A percentile compares a stretch with the other conserved stretches of the same genome.
Conservation (phyloP, 306 rosid species). For the Ormosia semicastrata region DNA sequence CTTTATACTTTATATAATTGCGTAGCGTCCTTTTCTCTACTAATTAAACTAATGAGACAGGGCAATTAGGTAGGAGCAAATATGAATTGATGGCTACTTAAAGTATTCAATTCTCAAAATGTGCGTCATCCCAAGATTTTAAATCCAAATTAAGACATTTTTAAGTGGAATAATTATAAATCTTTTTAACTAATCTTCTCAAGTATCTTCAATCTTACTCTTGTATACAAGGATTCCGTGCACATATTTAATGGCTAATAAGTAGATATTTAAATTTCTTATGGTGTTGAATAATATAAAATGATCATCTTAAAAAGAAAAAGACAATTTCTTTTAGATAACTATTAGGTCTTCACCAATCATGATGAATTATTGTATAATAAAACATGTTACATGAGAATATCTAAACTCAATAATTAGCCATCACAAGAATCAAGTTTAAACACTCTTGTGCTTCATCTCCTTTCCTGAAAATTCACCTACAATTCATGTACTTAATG, state of each 20-base stretch:
- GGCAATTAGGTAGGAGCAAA: slow-evolving; percentile 50
- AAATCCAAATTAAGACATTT: background rate
- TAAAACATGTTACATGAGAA: too few species aligned
- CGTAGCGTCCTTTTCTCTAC: slow-evolving; percentile 3
- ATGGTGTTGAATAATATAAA: too few species aligned
- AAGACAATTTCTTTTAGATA: too few species aligned
- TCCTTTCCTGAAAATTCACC: background rate
- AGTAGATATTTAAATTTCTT: too few species aligned
- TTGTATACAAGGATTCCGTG: too few species aligned
- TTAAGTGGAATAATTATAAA: too few species aligned
- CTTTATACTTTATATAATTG: background rate
- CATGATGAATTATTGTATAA: too few species aligned
- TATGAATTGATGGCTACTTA: slow-evolving; percentile 47
- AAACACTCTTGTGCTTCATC: background rate
- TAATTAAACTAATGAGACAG: slow-evolving; percentile 12
- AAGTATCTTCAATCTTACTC: too few species aligned
- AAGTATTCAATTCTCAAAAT: slow-evolving; percentile 14
- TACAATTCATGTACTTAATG: background rate
- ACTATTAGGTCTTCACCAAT: too few species aligned
- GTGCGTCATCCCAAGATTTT: slow-evolving; percentile 25
- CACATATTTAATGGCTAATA: too few species aligned
- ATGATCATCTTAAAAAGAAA: too few species aligned
- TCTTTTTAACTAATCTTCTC: too few species aligned
- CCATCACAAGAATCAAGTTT: background rate
- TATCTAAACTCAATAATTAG: background rate